A percentile compares a stretch with the other conserved stretches of the same genome.
phyloP scores from a whole-genome alignment of 1,284 basidiomycete species.

The Exobasidium cylindrosporum region DNA sequence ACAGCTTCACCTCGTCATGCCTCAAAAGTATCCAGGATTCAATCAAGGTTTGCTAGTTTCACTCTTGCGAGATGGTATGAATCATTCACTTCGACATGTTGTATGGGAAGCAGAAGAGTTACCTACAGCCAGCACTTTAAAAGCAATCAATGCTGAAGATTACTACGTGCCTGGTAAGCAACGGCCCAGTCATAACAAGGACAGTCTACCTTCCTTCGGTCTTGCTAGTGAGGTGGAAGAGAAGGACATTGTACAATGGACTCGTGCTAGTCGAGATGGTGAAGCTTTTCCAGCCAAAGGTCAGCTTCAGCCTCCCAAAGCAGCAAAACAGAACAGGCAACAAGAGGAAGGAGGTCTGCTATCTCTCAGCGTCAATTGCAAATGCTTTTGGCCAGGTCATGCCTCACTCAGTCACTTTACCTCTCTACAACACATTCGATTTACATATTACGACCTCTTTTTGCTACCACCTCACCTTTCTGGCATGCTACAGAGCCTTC shows the following conservation, averaged over 20 bases:
- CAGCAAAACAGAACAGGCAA: background rate
- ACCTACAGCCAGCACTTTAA: background rate
- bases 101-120: slow-evolving; percentile 13
- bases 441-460: slow-evolving; percentile 20
- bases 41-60: slow-evolving; percentile 9
- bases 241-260: slow-evolving; percentile 5
- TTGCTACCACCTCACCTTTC: slow-evolving; percentile 19
- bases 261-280: background rate
- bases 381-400: slow-evolving; percentile 10
- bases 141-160: background rate
- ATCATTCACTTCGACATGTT: slow-evolving; percentile 3
- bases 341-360: background rate
- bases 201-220: background rate
- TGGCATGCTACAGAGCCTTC: slow-evolving; percentile 14
- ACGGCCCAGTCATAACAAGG: background rate
- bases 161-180: background rate
- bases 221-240: slow-evolving; percentile 9
- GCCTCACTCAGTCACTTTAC: background rate
- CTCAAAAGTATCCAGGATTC: slow-evolving; percentile 10
- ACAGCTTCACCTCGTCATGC: slow-evolving; percentile 4
- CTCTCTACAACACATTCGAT: slow-evolving; percentile 10
- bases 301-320: slow-evolving; percentile 1
- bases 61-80: slow-evolving; percentile 9
- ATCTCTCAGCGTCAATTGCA: slow-evolving; percentile 1
- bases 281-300: background rate